A percentile compares a stretch with the other conserved stretches of the same genome.
These are phyloP conservation scores for Heterobasidion occidentale DNA, from an alignment of 1,284 basidiomycete genomes.

Conservation along the genomic window DNA sequence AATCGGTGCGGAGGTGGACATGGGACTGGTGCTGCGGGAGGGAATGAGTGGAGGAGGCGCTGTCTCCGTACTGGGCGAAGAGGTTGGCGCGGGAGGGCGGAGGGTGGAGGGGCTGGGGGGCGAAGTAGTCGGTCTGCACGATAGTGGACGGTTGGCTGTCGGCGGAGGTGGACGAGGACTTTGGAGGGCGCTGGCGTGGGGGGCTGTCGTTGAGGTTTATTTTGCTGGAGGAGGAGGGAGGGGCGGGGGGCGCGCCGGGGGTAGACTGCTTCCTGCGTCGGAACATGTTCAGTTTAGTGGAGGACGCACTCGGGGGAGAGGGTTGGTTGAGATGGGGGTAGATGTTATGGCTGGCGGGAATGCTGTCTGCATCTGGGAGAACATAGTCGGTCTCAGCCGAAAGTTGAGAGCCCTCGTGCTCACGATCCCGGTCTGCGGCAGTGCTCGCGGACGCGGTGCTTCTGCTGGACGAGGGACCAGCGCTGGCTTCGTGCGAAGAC, in stretches of 20 bases:
- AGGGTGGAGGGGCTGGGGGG: background rate
- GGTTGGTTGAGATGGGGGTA: background rate
- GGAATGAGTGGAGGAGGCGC: background rate
- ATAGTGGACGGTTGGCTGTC: background rate
- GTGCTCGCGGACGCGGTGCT: background rate
- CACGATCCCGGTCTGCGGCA: background rate
- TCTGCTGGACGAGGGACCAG: background rate
- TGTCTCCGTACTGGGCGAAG: background rate
- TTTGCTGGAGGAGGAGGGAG: background rate
- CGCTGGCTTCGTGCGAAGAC: background rate
- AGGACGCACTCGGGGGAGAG: background rate
- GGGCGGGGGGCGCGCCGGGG: too few relatives aligned
- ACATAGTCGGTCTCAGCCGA: background rate
- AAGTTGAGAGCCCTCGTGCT: background rate
- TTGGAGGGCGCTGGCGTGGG: background rate
- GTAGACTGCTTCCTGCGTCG: background rate
- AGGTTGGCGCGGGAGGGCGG: background rate
- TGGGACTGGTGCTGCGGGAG: background rate
- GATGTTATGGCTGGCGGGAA: background rate
- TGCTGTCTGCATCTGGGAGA: background rate
- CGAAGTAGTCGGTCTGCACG: background rate
- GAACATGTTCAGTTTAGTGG: background rate
- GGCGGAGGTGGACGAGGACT: background rate
- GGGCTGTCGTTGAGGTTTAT: background rate
- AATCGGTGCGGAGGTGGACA: background rate